Percentiles rank a stretch among this genome's conserved stretches.
These are phyloP conservation scores for Spathaspora sp. DNA, from an alignment of 1,139 yeast genomes.

Conservation along the genomic window DNA sequence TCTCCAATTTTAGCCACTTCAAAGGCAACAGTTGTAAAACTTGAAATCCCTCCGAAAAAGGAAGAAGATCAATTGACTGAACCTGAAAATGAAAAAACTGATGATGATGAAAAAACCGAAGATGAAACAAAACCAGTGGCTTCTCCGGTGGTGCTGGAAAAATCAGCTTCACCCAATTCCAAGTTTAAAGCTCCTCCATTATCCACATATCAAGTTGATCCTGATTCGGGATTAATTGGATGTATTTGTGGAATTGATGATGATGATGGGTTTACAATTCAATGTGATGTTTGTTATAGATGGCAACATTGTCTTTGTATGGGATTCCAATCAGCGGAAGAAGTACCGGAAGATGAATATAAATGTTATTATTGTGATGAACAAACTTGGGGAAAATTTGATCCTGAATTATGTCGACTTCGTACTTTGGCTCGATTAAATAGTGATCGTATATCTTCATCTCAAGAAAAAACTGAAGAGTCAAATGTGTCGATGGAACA, in stretches of 20 bases:
- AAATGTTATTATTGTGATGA: slow-evolving; percentile 79
- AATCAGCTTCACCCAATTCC: not conserved
- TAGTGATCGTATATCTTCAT: slow-evolving; percentile 12
- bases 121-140: slow-evolving; percentile 1
- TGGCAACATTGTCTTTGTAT: slow-evolving; percentile 96
- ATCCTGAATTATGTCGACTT: slow-evolving; percentile 38
- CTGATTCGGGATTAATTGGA: slow-evolving; percentile 82
- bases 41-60: slow-evolving; percentile 2
- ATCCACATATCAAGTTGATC: slow-evolving; percentile 58
- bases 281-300: slow-evolving; percentile 86
- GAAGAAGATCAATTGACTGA: slow-evolving; percentile 15
- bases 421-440: slow-evolving; percentile 36
- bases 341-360: slow-evolving; percentile 79
- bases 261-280: slow-evolving; percentile 94
- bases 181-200: slow-evolving; percentile 30
- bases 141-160: not conserved
- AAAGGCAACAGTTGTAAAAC: slow-evolving; percentile 5
- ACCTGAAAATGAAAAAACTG: slow-evolving; percentile 17
- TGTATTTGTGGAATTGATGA: slow-evolving; percentile 88
- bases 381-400: slow-evolving; percentile 48
- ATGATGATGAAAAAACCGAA: slow-evolving; percentile 16
- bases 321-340: slow-evolving; percentile 67
- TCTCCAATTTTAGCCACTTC: slow-evolving; percentile 5
- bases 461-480: not conserved
- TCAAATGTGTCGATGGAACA: not conserved